Evolutionary conservation across 768 basidiomycete species (phyloP).

Genomic region (Lactarius akahatsu): DNA sequence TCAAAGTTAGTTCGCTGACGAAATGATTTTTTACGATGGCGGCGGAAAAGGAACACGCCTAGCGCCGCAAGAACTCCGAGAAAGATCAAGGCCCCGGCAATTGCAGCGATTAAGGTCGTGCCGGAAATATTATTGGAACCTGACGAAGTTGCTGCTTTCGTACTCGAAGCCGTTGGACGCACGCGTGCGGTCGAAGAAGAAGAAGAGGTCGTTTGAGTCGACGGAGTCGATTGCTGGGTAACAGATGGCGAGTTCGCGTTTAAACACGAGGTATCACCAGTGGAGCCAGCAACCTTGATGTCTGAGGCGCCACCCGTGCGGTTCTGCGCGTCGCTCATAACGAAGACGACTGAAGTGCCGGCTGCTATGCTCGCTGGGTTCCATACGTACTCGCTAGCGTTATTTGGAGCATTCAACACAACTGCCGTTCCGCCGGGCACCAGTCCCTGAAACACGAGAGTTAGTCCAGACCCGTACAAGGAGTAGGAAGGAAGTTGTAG

Average conservation of each 20-base stretch:
- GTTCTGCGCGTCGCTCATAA: constrained; percentile 51
- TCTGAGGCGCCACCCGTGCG: constrained; percentile 62
- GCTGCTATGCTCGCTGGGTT: constrained; percentile 49
- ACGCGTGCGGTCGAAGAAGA: neutral
- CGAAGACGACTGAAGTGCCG: constrained; percentile 58
- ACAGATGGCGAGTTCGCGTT: constrained; percentile 53
- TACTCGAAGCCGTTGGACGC: neutral
- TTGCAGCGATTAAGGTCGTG: neutral
- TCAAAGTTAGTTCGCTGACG: neutral
- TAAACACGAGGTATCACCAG: constrained; percentile 53
- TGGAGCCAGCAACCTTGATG: constrained; percentile 45
- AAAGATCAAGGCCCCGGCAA: neutral
- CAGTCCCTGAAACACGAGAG: constrained; percentile 44
- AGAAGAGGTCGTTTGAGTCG: constrained; percentile 14
- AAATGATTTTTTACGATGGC: neutral
- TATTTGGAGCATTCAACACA: constrained; percentile 43
- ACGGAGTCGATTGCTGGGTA: constrained; percentile 36
- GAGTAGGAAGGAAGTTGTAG: constrained; percentile 26
- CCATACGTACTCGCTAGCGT: constrained; percentile 51
- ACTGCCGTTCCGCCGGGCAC: constrained; percentile 62
- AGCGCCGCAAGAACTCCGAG: constrained; percentile 6
- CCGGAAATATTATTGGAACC: constrained; percentile 1
- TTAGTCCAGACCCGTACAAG: constrained; percentile 14
- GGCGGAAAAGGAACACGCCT: constrained; percentile 1
- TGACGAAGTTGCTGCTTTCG: neutral